Conservation (phyloP, 768 basidiomycete species). For the Kwoniella shandongensis region DNA sequence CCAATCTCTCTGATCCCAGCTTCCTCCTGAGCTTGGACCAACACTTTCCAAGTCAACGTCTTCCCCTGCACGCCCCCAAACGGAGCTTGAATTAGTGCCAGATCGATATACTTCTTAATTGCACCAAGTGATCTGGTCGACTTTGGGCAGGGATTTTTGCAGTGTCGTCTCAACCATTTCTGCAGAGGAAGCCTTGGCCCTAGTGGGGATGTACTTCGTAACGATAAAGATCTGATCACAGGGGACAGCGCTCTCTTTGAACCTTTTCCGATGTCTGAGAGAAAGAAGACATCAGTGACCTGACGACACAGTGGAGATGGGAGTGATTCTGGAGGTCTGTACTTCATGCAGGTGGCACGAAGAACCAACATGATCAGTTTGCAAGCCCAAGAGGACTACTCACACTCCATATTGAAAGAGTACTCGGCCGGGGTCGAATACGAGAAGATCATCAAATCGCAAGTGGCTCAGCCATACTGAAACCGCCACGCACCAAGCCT, state of each 20-base stretch:
- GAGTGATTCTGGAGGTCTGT: no score
- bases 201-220: conserved; percentile 26
- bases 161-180: not conserved
- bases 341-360: no score
- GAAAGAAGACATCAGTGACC: not conserved
- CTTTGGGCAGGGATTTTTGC: conserved; percentile 19
- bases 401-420: not conserved
- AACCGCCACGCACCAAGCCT: conserved; percentile 16
- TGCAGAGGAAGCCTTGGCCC: not conserved
- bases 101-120: conserved; percentile 25
- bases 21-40: conserved; percentile 30
- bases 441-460: no score
- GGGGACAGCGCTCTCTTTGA: not conserved
- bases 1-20: conserved; percentile 38
- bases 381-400: no score
- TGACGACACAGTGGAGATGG: not conserved
- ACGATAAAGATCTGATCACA: conserved; percentile 19
- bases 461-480: no score
- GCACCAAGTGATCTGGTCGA: not conserved
- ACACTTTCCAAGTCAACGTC: conserved; percentile 31
- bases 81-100: conserved; percentile 51
- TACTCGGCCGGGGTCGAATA: not conserved
- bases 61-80: conserved; percentile 40
- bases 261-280: not conserved
- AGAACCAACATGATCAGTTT: no score